A percentile compares a stretch with the other conserved stretches of the same genome.
Evolutionary conservation across 805 yeast genomes (phyloP).

Genomic region (Ogataea pini): DNA sequence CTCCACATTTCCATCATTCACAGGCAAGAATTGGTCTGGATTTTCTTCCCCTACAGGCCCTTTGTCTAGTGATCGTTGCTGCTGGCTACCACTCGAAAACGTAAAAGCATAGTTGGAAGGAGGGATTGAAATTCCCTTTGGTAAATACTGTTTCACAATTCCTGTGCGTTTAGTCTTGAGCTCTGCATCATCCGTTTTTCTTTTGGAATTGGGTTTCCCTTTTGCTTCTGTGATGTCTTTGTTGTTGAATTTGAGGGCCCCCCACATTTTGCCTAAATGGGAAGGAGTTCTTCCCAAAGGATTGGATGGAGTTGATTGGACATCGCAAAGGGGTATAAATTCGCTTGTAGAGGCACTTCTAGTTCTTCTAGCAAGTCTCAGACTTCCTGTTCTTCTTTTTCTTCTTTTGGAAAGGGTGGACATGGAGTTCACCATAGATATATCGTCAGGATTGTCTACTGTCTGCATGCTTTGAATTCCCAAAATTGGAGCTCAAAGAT

Average conservation of each 20-base stretch:
- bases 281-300: slow-evolving; percentile 8
- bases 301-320: neutral
- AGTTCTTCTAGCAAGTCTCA: slow-evolving; percentile 14
- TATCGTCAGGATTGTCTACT: slow-evolving; percentile 10
- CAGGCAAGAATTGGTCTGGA: neutral
- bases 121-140: neutral
- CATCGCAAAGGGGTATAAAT: slow-evolving; percentile 2
- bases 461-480: slow-evolving; percentile 7
- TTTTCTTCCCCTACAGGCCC: neutral
- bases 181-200: neutral
- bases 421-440: slow-evolving; percentile 18
- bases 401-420: slow-evolving; percentile 18
- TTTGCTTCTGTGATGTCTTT: neutral
- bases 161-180: neutral
- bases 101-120: slow-evolving; percentile 10
- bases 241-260: slow-evolving; percentile 11
- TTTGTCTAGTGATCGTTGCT: slow-evolving; percentile 1
- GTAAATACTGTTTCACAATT: neutral
- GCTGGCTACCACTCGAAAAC: slow-evolving; percentile 5
- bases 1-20: neutral
- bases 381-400: slow-evolving; percentile 21
- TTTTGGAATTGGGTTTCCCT: neutral
- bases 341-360: neutral
- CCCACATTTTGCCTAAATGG: slow-evolving; percentile 17
- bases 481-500: neutral